phyloP scores from a whole-genome alignment of 2,329 filamentous ascomycete genomes.

The Rhynchosporium secalis region DNA sequence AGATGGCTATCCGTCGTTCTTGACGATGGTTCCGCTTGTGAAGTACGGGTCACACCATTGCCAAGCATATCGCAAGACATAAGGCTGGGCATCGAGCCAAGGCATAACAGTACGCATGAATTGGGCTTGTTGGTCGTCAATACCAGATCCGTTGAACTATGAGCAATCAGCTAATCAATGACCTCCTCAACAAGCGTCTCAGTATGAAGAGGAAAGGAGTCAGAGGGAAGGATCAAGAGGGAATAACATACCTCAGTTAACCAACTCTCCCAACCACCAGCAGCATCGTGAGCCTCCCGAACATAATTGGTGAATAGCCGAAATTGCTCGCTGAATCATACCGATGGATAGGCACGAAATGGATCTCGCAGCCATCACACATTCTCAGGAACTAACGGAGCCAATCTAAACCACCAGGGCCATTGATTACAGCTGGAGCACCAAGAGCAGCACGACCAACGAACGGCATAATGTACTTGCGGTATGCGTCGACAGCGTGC shows the following conservation, averaged over 20 bases:
- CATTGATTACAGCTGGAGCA: slow-evolving; percentile 48
- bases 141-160: slow-evolving; percentile 12
- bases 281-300: slow-evolving; percentile 35
- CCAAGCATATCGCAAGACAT: slow-evolving; percentile 8
- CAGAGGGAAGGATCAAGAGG: slow-evolving; percentile 39
- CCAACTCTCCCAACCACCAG: slow-evolving; percentile 9
- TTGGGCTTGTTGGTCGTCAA: background rate
- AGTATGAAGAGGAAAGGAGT: background rate
- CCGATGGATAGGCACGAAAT: slow-evolving; percentile 48
- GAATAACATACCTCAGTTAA: slow-evolving; percentile 33
- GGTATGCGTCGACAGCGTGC: slow-evolving; percentile 42
- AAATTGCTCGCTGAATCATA: slow-evolving; percentile 31
- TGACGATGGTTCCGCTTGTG: background rate
- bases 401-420: slow-evolving; percentile 44
- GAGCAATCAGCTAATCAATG: background rate
- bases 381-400: slow-evolving; percentile 42
- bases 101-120: slow-evolving; percentile 9
- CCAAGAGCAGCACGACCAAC: slow-evolving; percentile 44
- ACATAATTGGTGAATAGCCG: slow-evolving; percentile 46
- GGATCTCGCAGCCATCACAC: slow-evolving; percentile 42
- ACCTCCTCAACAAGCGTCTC: too few species aligned
- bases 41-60: slow-evolving; percentile 6
- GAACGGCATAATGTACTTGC: slow-evolving; percentile 45
- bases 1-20: background rate
- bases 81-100: slow-evolving; percentile 1